A percentile compares a stretch with the other conserved stretches of the same genome.
Conservation (phyloP, 2,329 filamentous ascomycete species). For the Aspergillus niger region DNA sequence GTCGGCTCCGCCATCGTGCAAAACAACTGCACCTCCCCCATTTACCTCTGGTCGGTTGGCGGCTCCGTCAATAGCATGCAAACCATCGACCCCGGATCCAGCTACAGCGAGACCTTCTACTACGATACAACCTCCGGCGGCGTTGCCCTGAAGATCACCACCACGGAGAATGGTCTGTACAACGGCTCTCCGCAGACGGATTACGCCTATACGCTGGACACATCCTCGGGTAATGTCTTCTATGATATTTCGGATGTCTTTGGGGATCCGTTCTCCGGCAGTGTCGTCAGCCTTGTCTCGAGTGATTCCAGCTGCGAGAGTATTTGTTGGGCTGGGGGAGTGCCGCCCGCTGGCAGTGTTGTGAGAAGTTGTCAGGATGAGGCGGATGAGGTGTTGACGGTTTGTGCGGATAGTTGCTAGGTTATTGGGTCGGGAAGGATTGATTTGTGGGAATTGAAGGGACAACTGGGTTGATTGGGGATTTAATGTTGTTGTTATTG, state of each 20-base stretch:
- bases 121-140: slow-evolving; percentile 43
- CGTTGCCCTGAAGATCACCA: slow-evolving; percentile 47
- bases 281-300: slow-evolving; percentile 27
- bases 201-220: slow-evolving; percentile 45
- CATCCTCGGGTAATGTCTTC: slow-evolving; percentile 33
- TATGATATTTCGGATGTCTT: slow-evolving; percentile 49
- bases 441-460: neutral
- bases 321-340: slow-evolving; percentile 37
- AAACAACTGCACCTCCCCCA: slow-evolving; percentile 40
- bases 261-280: slow-evolving; percentile 43
- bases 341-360: slow-evolving; percentile 34
- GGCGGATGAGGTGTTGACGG: slow-evolving; percentile 31
- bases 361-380: slow-evolving; percentile 31
- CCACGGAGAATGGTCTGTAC: slow-evolving; percentile 37
- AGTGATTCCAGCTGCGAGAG: slow-evolving; percentile 27
- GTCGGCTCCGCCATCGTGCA: slow-evolving; percentile 41
- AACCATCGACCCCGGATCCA: slow-evolving; percentile 33
- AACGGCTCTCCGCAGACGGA: slow-evolving; percentile 41
- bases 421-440: too few relatives aligned
- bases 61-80: slow-evolving; percentile 32
- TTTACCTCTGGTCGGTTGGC: slow-evolving; percentile 46
- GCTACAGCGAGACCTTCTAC: slow-evolving; percentile 40
- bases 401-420: slow-evolving; percentile 34
- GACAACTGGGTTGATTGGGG: too few relatives aligned
- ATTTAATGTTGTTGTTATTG: too few relatives aligned